Evolutionary conservation across 345 rosid genomes (phyloP), one percentile per base, ranked within the genome.

Genomic region (Turnera subulata): DNA sequence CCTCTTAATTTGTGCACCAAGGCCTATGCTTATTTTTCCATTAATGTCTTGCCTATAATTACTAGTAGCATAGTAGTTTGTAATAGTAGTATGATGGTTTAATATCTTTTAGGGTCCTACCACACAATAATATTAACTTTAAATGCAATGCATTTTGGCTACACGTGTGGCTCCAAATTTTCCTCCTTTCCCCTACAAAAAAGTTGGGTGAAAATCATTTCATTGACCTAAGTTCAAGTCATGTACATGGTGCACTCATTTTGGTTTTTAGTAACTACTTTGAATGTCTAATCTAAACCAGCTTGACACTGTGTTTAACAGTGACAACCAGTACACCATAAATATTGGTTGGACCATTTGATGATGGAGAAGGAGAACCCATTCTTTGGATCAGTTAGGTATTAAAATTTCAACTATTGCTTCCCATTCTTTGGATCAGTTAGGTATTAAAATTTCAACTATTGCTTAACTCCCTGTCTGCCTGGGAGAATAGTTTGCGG

Each of bases 101-200:
- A 21, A 32, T 18, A 0, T 6, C 16, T 47, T 6, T 5, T 6
- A 22, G 53, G 70, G 64, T 18, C 58, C 58, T 44, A 66, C 63
- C 46, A 51, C 46, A 51, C 45, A 51, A 29, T 45, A 24, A 65
- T 21, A n/a, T 53, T 40, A 54, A 40, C 71, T 59, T 52, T 67
- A 29, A 67, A 47, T 60, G 72, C 52, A 59, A 52, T 12, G 6
- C 32, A 37, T 26, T 20, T 37, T 2, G 2, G 14, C 46, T 37
- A 53, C 71, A 67, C 71, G 65, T 59, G 71, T 53, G 71, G 61
- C 12, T 59, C 23, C 20, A 54, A 45, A 16, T 15, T 17, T 24
- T n/a, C 18, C 15, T n/a, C 11, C 9, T 46, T 64, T 64, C 46
- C 39, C 53, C 57, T 40, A 17, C 39, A 39, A 33, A 18, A 37